Conservation (phyloP, 179 eudicot genomes). For the Nepenthes alata region DNA sequence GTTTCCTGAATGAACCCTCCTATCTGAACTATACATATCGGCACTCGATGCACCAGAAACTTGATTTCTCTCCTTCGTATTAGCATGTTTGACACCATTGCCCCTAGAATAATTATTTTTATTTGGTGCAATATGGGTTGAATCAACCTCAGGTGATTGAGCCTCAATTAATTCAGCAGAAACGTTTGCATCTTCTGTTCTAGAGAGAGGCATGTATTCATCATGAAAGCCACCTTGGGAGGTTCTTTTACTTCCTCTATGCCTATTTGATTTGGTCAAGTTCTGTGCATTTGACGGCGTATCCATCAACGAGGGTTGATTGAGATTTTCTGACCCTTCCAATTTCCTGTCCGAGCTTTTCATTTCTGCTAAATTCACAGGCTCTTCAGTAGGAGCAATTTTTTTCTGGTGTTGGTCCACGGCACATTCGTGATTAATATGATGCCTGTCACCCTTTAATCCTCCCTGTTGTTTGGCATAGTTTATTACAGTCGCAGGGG, state of each 20-base stretch:
- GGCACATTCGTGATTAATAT: conserved; percentile 17
- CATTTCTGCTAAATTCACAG: conserved; percentile 12
- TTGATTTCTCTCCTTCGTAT: conserved; percentile 5
- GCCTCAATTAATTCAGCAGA: conserved; percentile 5
- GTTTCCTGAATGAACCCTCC: not conserved
- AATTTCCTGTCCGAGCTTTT: conserved; percentile 12
- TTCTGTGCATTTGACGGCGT: conserved; percentile 11
- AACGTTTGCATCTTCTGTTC: conserved; percentile 13
- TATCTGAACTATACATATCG: conserved; percentile 8
- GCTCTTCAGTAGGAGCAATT: conserved; percentile 13
- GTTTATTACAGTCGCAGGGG: not conserved
- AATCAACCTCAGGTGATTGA: not conserved
- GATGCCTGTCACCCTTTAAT: conserved; percentile 11
- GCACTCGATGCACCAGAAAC: conserved; percentile 14
- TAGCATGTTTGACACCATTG: conserved; percentile 5
- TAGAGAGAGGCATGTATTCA: conserved; percentile 5
- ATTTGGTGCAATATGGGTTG: not conserved
- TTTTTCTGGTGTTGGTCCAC: conserved; percentile 6
- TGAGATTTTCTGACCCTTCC: conserved; percentile 18
- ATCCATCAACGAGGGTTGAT: conserved; percentile 17
- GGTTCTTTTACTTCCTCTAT: conserved; percentile 14
- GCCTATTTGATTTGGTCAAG: conserved; percentile 12
- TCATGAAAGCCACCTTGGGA: conserved; percentile 9
- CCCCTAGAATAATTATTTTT: not conserved
- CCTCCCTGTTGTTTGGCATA: conserved; percentile 8